Conservation (phyloP, 176 grass and related monocot genomes). For the Carex parvula region DNA sequence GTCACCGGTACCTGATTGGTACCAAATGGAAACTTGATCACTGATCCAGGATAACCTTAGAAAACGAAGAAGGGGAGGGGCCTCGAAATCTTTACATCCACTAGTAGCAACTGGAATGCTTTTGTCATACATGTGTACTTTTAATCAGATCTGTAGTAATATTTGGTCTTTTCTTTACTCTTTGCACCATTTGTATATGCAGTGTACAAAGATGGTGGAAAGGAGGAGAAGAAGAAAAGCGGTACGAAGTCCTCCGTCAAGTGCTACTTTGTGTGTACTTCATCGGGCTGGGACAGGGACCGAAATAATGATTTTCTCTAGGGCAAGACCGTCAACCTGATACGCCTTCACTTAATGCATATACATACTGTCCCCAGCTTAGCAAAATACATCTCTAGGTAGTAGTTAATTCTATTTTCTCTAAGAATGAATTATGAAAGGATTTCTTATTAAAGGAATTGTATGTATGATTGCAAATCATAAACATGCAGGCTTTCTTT, state of each 20-base stretch:
- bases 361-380: constrained; percentile 40
- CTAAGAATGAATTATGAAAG: background rate
- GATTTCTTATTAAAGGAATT: background rate
- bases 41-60: background rate
- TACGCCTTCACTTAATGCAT: constrained; percentile 81
- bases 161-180: background rate
- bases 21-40: constrained; percentile 1
- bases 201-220: constrained; percentile 82
- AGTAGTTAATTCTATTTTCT: background rate
- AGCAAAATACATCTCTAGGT: constrained; percentile 69
- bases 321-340: constrained; percentile 31
- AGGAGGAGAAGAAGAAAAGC: constrained; percentile 39
- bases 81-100: background rate
- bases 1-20: background rate
- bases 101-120: background rate
- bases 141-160: background rate
- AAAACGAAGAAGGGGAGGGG: background rate
- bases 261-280: constrained; percentile 69
- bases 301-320: constrained; percentile 30
- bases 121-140: background rate
- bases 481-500: constrained; percentile 54
- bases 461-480: background rate
- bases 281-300: constrained; percentile 60
- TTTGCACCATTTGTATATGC: background rate
- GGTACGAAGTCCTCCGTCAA: constrained; percentile 37